These are phyloP conservation scores for Microbotryomycetes sp. DNA, from an alignment of 1,284 basidiomycete genomes.

Conservation along the genomic window DNA sequence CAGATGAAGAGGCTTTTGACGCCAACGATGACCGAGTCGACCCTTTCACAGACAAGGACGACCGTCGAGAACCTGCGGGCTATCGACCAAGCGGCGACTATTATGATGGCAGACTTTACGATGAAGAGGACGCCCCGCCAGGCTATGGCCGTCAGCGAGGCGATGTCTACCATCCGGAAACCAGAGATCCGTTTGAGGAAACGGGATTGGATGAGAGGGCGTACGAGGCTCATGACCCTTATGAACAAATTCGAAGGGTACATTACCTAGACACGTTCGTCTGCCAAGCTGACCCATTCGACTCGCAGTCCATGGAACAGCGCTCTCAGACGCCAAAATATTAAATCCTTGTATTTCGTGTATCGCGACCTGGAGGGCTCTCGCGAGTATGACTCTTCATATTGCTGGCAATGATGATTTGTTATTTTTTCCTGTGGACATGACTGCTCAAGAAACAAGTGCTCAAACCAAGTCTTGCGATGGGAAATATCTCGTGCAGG, in stretches of 20 bases:
- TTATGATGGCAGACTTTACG: neutral
- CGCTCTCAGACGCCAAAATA: neutral
- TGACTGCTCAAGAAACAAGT: too few relatives aligned
- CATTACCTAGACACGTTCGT: too few relatives aligned
- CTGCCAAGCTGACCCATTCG: too few relatives aligned
- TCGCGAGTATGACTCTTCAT: too few relatives aligned
- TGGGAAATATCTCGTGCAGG: too few relatives aligned
- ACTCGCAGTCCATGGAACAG: neutral
- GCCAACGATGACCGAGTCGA: neutral
- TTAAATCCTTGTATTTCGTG: neutral
- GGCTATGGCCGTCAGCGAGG: neutral
- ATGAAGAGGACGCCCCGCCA: neutral
- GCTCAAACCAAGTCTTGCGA: too few relatives aligned
- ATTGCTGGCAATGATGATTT: too few relatives aligned
- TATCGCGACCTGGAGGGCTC: neutral
- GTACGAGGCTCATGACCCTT: slow-evolving; percentile 15
- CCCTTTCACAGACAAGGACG: neutral
- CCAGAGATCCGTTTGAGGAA: slow-evolving; percentile 20
- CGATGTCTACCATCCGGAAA: neutral
- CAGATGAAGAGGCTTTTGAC: slow-evolving; percentile 9
- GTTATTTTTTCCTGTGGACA: too few relatives aligned
- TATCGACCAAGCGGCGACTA: neutral
- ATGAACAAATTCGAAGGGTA: slow-evolving; percentile 24
- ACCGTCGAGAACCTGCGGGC: neutral
- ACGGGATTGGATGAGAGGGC: neutral